Evolutionary conservation across 106 monocot species (phyloP).

Genomic region (Dendrobium nobile): DNA sequence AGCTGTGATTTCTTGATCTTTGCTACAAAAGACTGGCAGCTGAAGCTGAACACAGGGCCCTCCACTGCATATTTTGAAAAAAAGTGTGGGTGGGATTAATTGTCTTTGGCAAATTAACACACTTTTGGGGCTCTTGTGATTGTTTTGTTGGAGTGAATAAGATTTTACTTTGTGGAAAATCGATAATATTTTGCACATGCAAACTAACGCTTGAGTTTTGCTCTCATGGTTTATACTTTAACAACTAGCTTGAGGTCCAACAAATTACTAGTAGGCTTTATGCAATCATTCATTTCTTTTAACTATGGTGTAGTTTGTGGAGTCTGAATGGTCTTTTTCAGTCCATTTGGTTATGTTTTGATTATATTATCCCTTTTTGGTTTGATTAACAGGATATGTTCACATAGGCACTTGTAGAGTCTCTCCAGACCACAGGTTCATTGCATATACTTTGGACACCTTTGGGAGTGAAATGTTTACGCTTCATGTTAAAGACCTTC

Average conservation of each 20-base stretch:
- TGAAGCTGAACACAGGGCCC: background rate
- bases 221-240: background rate
- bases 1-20: background rate
- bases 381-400: conserved; percentile 76
- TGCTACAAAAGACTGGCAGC: background rate
- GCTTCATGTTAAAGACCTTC: conserved; percentile 76
- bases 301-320: background rate
- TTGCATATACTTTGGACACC: conserved; percentile 90
- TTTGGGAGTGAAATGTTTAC: conserved; percentile 63
- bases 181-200: background rate
- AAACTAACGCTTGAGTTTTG: background rate
- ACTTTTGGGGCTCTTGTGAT: background rate
- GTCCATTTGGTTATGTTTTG: background rate
- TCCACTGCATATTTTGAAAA: background rate
- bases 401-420: conserved; percentile 83
- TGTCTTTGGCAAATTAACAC: background rate
- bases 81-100: background rate
- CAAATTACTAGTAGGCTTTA: background rate
- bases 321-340: background rate
- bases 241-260: background rate
- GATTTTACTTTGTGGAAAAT: background rate
- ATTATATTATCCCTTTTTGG: conserved; percentile 6
- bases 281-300: background rate
- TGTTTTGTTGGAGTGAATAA: background rate
- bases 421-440: conserved; percentile 77